These are phyloP conservation scores for Penicillium occitanis DNA, from an alignment of 2,329 filamentous ascomycete genomes.

Conservation along the genomic window DNA sequence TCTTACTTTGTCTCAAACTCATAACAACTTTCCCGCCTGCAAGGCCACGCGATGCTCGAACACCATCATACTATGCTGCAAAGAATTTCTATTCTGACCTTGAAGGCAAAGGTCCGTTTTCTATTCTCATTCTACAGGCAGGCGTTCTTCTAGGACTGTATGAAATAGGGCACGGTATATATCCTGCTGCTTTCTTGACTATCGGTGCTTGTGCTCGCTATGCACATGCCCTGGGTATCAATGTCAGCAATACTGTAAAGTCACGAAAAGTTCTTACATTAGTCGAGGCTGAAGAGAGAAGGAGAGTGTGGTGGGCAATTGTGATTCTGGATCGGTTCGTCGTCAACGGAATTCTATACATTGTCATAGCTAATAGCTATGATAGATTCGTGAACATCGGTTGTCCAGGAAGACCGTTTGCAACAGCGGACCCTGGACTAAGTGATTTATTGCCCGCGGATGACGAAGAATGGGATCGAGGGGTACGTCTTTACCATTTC, in stretches of 20 bases:
- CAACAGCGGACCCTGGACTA: conserved; percentile 25
- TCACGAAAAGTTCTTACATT: conserved; percentile 21
- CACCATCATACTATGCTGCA: conserved; percentile 21
- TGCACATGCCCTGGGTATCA: conserved; percentile 16
- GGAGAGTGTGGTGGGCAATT: conserved; percentile 31
- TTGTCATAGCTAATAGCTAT: neutral
- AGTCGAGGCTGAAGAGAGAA: conserved; percentile 28
- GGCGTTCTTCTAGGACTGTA: conserved; percentile 12
- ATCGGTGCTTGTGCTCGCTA: conserved; percentile 19
- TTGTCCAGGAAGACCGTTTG: conserved; percentile 25
- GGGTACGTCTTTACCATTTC: neutral
- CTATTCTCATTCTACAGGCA: conserved; percentile 11
- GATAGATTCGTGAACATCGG: conserved; percentile 24
- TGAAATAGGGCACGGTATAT: conserved; percentile 17
- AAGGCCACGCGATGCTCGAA: conserved; percentile 15
- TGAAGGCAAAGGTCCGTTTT: neutral
- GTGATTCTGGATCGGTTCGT: conserved; percentile 27
- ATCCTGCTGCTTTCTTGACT: conserved; percentile 12
- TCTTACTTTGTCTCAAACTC: conserved; percentile 24
- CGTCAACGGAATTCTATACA: neutral
- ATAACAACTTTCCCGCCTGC: conserved; percentile 13
- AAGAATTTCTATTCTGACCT: conserved; percentile 20
- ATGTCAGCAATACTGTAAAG: neutral
- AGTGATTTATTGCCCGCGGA: conserved; percentile 25
- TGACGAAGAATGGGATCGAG: conserved; percentile 12